These are phyloP conservation scores for Chrysosporium keratinophilum DNA, from an alignment of 2,329 filamentous ascomycete species.

Conservation along the genomic window DNA sequence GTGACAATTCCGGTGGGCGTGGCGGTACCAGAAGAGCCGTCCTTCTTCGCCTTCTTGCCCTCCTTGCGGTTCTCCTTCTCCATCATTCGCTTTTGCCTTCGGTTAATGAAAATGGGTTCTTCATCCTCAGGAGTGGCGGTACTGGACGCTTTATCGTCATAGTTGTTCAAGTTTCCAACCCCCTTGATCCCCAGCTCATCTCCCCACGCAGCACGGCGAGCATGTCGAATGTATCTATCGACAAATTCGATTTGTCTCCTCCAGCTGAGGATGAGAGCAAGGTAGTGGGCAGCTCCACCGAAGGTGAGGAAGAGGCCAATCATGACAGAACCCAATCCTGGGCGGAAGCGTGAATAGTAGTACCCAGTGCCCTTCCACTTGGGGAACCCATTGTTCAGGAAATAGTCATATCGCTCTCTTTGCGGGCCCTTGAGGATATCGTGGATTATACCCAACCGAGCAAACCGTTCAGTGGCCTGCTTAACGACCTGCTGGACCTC, in stretches of 20 bases:
- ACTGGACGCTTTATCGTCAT: slow-evolving; percentile 20
- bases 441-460: slow-evolving; percentile 71
- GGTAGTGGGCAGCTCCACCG: slow-evolving; percentile 79
- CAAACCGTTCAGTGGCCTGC: slow-evolving; percentile 69
- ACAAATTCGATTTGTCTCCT: slow-evolving; percentile 86
- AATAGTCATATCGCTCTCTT: slow-evolving; percentile 87
- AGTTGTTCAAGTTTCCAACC: slow-evolving; percentile 55
- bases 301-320: slow-evolving; percentile 69
- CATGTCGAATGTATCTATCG: slow-evolving; percentile 81
- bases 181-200: slow-evolving; percentile 57
- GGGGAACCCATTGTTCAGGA: slow-evolving; percentile 85
- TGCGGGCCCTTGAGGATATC: slow-evolving; percentile 73
- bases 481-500: slow-evolving; percentile 73
- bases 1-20: slow-evolving; percentile 47
- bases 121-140: slow-evolving; percentile 38
- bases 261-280: slow-evolving; percentile 74
- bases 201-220: slow-evolving; percentile 80
- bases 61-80: slow-evolving; percentile 68
- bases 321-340: slow-evolving; percentile 76
- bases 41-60: slow-evolving; percentile 40
- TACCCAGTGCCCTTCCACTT: slow-evolving; percentile 96
- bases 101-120: slow-evolving; percentile 55
- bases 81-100: slow-evolving; percentile 77
- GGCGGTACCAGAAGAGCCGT: slow-evolving; percentile 35
- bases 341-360: slow-evolving; percentile 91